Percentiles rank a stretch among this genome's conserved stretches.
These are phyloP conservation scores for Metarhizium guizhouense DNA, from an alignment of 2,329 filamentous ascomycete species.

Conservation along the genomic window DNA sequence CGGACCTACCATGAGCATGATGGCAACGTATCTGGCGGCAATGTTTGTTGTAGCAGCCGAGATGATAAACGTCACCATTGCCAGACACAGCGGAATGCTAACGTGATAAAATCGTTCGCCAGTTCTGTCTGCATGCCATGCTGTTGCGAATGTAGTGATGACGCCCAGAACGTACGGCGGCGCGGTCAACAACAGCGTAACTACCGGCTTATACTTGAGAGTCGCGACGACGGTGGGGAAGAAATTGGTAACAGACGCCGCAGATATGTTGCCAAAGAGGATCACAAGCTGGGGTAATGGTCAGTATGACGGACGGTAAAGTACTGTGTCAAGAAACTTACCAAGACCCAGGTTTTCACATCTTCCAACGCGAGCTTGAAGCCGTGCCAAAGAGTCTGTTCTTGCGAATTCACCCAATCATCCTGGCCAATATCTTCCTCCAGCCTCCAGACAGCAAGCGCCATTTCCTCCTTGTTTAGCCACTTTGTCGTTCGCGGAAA, in stretches of 20 bases:
- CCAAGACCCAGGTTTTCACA: conserved; percentile 51
- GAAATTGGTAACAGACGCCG: conserved; percentile 57
- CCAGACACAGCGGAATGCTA: conserved; percentile 49
- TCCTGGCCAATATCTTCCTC: conserved; percentile 57
- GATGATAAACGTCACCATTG: conserved; percentile 57
- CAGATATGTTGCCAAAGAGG: conserved; percentile 47
- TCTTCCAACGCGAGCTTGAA: conserved; percentile 47
- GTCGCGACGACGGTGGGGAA: conserved; percentile 63
- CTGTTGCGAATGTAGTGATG: conserved; percentile 54
- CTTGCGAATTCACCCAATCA: conserved; percentile 47
- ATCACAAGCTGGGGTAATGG: conserved; percentile 34
- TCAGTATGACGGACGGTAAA: neutral
- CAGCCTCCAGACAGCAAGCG: conserved; percentile 49
- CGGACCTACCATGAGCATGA: conserved; percentile 56
- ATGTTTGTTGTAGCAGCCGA: conserved; percentile 51
- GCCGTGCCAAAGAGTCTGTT: conserved; percentile 47
- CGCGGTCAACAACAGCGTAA: conserved; percentile 53
- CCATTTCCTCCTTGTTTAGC: conserved; percentile 39
- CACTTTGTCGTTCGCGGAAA: conserved; percentile 32
- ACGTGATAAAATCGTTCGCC: conserved; percentile 66
- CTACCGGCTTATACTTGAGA: conserved; percentile 51
- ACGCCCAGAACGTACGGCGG: conserved; percentile 57
- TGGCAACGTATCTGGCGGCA: conserved; percentile 57
- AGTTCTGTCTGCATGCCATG: conserved; percentile 62
- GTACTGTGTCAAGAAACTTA: conserved; percentile 16